Evolutionary conservation across 1,284 basidiomycete genomes (phyloP).

Genomic region (Pseudozyma sp.): DNA sequence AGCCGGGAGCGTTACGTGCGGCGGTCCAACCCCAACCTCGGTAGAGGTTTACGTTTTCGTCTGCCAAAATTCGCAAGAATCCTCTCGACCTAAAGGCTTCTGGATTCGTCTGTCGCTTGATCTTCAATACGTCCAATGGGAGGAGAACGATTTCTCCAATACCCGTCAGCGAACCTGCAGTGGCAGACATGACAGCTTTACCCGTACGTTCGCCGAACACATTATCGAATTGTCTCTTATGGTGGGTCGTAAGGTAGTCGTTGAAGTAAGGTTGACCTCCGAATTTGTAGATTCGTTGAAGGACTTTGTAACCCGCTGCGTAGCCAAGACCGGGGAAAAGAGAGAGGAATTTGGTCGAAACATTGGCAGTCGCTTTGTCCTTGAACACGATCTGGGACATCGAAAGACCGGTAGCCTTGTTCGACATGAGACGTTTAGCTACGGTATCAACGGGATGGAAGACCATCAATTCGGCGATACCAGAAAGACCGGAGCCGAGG

Average conservation of each 20-base stretch:
- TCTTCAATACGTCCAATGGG: constrained; percentile 95
- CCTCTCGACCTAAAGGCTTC: constrained; percentile 73
- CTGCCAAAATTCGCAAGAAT: constrained; percentile 86
- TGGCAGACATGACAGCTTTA: constrained; percentile 94
- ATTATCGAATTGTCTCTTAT: constrained; percentile 81
- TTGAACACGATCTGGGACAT: constrained; percentile 86
- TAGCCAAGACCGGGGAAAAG: constrained; percentile 98
- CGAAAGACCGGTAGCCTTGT: constrained; percentile 71
- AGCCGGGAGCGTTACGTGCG: constrained; percentile 95
- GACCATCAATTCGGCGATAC: constrained; percentile 87
- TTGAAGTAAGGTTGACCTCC: constrained; percentile 98
- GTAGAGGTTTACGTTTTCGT: constrained; percentile 90
- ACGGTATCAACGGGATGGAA: constrained; percentile 80
- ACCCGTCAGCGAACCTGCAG: constrained; percentile 75
- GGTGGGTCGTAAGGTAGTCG: constrained; percentile 84
- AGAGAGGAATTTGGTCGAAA: constrained; percentile 80
- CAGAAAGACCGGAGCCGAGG: constrained; percentile 82
- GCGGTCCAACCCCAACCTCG: constrained; percentile 99
- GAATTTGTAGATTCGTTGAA: constrained; percentile 77
- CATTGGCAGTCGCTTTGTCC: constrained; percentile 78
- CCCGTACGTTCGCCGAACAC: constrained; percentile 94
- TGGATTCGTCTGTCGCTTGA: constrained; percentile 78
- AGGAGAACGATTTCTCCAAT: constrained; percentile 97
- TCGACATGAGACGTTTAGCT: constrained; percentile 97
- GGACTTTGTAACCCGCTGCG: constrained; percentile 85